Evolutionary conservation across 441 rosid genomes (phyloP).

Genomic region (Manihot esculenta): DNA sequence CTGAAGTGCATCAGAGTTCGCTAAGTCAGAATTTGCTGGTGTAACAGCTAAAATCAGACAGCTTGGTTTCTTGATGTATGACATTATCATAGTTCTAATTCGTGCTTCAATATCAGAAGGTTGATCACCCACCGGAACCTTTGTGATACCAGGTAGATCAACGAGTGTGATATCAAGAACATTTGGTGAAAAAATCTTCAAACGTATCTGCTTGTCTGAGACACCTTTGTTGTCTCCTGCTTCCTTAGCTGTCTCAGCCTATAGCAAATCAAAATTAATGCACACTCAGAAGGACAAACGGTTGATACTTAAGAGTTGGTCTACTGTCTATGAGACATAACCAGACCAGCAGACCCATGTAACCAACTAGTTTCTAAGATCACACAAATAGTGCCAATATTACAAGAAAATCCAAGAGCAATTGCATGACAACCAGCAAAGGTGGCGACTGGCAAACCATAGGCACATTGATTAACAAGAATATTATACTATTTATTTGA

Average conservation of each 20-base stretch:
- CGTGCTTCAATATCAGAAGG: conserved; percentile 89
- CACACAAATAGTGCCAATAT: background rate
- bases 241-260: conserved; percentile 82
- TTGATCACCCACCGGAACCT: conserved; percentile 94
- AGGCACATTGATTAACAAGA: background rate
- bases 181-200: conserved; percentile 85
- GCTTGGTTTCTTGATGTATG: conserved; percentile 77
- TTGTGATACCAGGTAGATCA: conserved; percentile 90
- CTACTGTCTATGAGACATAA: background rate
- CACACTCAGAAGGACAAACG: background rate
- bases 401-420: background rate
- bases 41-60: conserved; percentile 87
- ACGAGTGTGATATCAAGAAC: conserved; percentile 92
- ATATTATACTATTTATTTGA: background rate
- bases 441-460: background rate
- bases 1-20: conserved; percentile 93
- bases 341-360: background rate
- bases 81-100: conserved; percentile 90
- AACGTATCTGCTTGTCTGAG: conserved; percentile 79
- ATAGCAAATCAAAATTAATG: conserved; percentile 16
- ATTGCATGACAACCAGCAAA: background rate
- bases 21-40: conserved; percentile 87
- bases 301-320: conserved; percentile 1
- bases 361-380: background rate
- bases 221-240: conserved; percentile 83